Evolutionary conservation across 257 asterid species (phyloP), one percentile per base, ranked within the genome.

Genomic region (Fraxinus anomala): DNA sequence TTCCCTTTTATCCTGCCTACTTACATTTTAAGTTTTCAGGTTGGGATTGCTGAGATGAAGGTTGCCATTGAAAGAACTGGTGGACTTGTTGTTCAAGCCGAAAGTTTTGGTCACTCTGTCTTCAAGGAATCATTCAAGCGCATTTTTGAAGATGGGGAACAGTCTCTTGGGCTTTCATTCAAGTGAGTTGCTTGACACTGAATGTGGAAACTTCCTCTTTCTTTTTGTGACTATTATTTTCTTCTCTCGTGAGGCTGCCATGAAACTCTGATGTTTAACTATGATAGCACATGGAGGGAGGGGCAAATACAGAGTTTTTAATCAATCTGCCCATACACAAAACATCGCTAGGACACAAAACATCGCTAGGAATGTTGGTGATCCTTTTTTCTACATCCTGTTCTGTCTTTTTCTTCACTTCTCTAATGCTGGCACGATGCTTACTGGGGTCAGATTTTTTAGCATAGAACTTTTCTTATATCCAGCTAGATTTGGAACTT

Each of bases 21-120:
- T 81, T 76, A 73, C 34, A 30, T 21, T 70, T 33, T 77, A 72
- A 31, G 16, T 77, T 78, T 86, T 78, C 83, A 95, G 98, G 98
- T 95, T 81, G 99, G 99, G 79, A 88, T 95, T 90, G 99, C 98
- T 67, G 99, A 95, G 90, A 95, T 95, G 98, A 93, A 95, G 88
- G 94, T 95, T 73, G 94, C 98, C 74, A 93, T 95, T 56, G 99
- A 95, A 89, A 92, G 85, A 86, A 93, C 97, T 67, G 99, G 98
- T 77, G 99, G 99, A 69, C 93, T 95, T 51, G 93, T 89, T 30
- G 98, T 91, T 84, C 87, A 90, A 73, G 91, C 99, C 68, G 99
- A 95, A 91, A 95, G 99, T 84, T 95, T 95, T 87, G 98, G 97
- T 77, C 99, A 95, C 87, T 88, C 99, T 68, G 99, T 95, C 76